Evolutionary conservation across 768 basidiomycete genomes (phyloP).

Genomic region (Pleurotus tuoliensis): DNA sequence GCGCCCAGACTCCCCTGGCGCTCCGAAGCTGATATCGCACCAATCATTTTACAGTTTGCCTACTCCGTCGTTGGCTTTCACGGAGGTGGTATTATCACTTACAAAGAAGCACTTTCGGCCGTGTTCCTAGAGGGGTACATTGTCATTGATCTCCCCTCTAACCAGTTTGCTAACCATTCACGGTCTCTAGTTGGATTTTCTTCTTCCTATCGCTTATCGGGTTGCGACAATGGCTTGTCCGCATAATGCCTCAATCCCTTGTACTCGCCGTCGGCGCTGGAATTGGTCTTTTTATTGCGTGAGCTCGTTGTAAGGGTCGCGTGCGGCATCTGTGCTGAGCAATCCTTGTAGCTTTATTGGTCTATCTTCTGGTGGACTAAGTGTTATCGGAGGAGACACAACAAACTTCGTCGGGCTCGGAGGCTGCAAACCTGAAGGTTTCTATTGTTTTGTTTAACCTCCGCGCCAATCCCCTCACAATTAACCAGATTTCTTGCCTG

Average conservation of each 20-base stretch:
- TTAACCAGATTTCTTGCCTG: slow-evolving; percentile 36
- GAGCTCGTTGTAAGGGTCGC: slow-evolving; percentile 21
- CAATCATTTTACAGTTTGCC: slow-evolving; percentile 52
- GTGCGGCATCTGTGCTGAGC: too few species aligned
- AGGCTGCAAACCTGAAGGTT: slow-evolving; percentile 61
- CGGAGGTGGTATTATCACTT: slow-evolving; percentile 68
- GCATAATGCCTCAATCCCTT: slow-evolving; percentile 85
- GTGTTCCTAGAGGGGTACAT: slow-evolving; percentile 84
- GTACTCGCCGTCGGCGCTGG: slow-evolving; percentile 83
- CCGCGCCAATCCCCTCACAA: background rate
- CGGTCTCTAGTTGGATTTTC: slow-evolving; percentile 65
- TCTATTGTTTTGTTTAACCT: background rate
- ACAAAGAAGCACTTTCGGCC: slow-evolving; percentile 77
- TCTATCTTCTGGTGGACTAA: slow-evolving; percentile 62
- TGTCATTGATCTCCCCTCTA: background rate
- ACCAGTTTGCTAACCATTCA: background rate
- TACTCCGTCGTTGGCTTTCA: slow-evolving; percentile 88
- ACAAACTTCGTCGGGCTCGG: slow-evolving; percentile 72
- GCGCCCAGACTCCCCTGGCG: background rate
- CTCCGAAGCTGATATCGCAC: background rate
- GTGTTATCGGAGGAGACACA: slow-evolving; percentile 71
- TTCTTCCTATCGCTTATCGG: slow-evolving; percentile 76
- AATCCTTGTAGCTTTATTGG: slow-evolving; percentile 59
- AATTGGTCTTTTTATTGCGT: slow-evolving; percentile 87
- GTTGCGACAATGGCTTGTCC: slow-evolving; percentile 85